phyloP scores from a whole-genome alignment of 257 asterid species.

The Craterostigma plantagineum region DNA sequence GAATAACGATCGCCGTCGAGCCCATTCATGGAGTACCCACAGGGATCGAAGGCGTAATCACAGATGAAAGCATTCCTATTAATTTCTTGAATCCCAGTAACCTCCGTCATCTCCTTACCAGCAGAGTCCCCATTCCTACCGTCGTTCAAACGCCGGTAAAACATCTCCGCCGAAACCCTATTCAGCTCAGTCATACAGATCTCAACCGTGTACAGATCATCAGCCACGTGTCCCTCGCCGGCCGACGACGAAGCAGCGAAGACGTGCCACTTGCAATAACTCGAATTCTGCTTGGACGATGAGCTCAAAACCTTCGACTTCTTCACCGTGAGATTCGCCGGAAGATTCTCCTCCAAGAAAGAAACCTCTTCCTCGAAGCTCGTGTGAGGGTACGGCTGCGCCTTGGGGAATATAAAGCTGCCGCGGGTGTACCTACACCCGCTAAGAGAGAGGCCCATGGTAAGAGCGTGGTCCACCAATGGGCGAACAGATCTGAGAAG shows the following conservation, averaged over 20 bases:
- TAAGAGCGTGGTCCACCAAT: constrained; percentile 18
- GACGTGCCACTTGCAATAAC: constrained; percentile 66
- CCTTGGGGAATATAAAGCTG: constrained; percentile 62
- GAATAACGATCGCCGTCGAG: constrained; percentile 47
- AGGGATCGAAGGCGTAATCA: constrained; percentile 62
- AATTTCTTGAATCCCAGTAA: constrained; percentile 31
- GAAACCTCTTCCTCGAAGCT: constrained; percentile 49
- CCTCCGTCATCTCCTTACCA: constrained; percentile 52
- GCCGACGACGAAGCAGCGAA: constrained; percentile 36
- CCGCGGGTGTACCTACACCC: constrained; percentile 72
- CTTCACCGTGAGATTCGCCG: constrained; percentile 20
- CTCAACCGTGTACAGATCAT: constrained; percentile 31
- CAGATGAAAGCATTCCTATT: constrained; percentile 41
- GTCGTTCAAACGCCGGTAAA: constrained; percentile 26
- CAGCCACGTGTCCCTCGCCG: constrained; percentile 8
- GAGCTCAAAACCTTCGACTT: constrained; percentile 50
- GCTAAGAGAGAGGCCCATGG: constrained; percentile 30
- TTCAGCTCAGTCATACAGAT: constrained; percentile 74
- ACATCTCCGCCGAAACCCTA: constrained; percentile 30
- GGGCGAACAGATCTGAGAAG: constrained; percentile 48
- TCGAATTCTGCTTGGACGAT: constrained; percentile 19
- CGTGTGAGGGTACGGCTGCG: constrained; percentile 59
- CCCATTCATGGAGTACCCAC: constrained; percentile 81
- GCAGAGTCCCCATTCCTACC: constrained; percentile 31
- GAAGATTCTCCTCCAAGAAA: constrained; percentile 35